Percentiles rank a stretch among this genome's conserved stretches.
These are phyloP conservation scores for Ensete ventricosum DNA, from an alignment of 176 grass and related monocot genomes.

Conservation along the genomic window DNA sequence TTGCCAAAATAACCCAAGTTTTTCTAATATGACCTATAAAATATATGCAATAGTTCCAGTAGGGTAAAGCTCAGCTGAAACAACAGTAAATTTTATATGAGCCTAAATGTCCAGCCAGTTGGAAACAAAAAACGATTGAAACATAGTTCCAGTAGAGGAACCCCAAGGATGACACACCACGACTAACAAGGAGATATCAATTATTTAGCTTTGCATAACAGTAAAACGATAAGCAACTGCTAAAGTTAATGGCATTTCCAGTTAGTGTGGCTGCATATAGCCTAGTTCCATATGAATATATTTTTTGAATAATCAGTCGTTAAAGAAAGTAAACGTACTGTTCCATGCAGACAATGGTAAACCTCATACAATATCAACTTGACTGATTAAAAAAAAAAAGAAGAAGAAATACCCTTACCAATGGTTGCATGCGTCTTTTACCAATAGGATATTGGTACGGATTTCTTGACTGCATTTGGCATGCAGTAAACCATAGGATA, in stretches of 20 bases:
- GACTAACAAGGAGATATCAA: background rate
- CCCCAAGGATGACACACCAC: background rate
- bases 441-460: conserved; percentile 96
- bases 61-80: background rate
- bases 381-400: background rate
- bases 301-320: background rate
- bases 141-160: background rate
- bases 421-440: conserved; percentile 90
- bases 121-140: background rate
- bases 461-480: conserved; percentile 90
- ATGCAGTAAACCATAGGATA: conserved; percentile 75
- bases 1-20: background rate
- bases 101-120: background rate
- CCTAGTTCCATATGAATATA: background rate
- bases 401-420: conserved; percentile 41
- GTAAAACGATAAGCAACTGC: background rate
- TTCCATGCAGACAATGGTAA: background rate
- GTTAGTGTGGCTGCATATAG: background rate
- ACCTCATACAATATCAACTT: background rate
- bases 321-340: background rate
- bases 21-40: background rate
- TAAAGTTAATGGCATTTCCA: background rate
- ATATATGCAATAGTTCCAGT: background rate
- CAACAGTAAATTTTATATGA: background rate
- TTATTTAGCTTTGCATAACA: background rate